phyloP scores from a whole-genome alignment of 2,329 filamentous ascomycete species.

The Blastomyces emzantsi region DNA sequence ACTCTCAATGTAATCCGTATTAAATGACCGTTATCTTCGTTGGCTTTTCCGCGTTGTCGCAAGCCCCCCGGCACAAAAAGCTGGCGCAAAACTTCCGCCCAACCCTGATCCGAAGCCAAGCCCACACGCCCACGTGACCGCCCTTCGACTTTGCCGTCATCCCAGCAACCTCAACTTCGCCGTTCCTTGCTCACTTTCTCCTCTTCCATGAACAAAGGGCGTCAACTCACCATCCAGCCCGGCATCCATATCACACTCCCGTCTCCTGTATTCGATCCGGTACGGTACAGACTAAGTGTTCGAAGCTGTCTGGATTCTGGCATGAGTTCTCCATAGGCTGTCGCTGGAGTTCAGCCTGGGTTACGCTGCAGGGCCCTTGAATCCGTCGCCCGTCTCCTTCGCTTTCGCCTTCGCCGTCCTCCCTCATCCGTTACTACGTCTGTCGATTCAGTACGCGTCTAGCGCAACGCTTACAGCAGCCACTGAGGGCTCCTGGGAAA shows the following conservation, averaged over 20 bases:
- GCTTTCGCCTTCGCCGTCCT: neutral
- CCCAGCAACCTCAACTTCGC: slow-evolving; percentile 3
- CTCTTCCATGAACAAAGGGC: slow-evolving; percentile 10
- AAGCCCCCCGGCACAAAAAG: too few relatives aligned
- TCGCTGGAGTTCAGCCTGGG: slow-evolving; percentile 7
- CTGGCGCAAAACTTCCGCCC: neutral
- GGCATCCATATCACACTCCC: slow-evolving; percentile 1
- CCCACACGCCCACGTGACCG: neutral
- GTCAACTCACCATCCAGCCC: slow-evolving; percentile 9
- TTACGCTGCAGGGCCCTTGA: slow-evolving; percentile 7
- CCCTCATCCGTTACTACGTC: neutral
- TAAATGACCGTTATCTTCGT: too few relatives aligned
- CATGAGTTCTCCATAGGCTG: slow-evolving; percentile 11
- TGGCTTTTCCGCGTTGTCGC: too few relatives aligned
- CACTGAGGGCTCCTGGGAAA: neutral
- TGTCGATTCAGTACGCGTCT: neutral
- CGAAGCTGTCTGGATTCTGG: slow-evolving; percentile 7
- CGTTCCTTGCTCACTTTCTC: slow-evolving; percentile 1
- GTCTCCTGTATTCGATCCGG: neutral
- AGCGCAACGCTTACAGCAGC: neutral
- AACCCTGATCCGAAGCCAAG: neutral
- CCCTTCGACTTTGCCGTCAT: slow-evolving; percentile 8
- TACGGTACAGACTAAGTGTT: neutral
- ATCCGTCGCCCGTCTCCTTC: slow-evolving; percentile 3
- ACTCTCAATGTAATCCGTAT: too few relatives aligned